Evolutionary conservation across 2,329 filamentous ascomycete species (phyloP), one percentile per base, ranked within the genome.

Genomic region (Leptosphaerulina australis): DNA sequence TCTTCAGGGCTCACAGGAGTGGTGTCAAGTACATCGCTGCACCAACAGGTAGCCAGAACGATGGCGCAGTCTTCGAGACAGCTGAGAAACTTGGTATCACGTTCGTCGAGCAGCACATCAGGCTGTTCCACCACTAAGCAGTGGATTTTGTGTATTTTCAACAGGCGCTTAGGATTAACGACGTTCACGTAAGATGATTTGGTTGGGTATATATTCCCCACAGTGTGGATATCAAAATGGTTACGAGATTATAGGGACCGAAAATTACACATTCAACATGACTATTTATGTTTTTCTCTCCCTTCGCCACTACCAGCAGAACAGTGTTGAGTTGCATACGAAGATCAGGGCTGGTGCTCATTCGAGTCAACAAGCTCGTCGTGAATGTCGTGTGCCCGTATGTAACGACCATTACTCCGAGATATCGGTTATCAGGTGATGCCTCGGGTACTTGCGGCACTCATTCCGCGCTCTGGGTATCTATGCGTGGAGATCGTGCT

Each of bases 11-110:
- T 41, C 86, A 85, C 56, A 84, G 91, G 66, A 96, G 91, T 17
- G 94, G 94, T 39, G 91, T 85, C 70, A 97, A 96, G 80, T 99
- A 96, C 79, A 90, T 97, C 67, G 93, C 94, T 45, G 93, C 93
- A 29, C 94, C 94, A 8, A 88, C 85, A 40, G 94, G 94, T 50
- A 96, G 88, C 74, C 90, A 94, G 75, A 94, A 94, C 71, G 90
- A 94, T 72, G 75, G 80, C 50, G 83, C 86, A 39, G 90, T 94
- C 35, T 90, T 96, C 64, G 87, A 91, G 72, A 95, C 92, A 9
- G 91, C 92, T 4, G 91, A 96, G 80, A 91, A 93, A 79, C 80
- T 96, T 58, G 89, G 88, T 46, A 96, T 97, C 66, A 91, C 88
- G 34, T 97, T 97, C 76, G 88, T 97, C 28, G 91, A 99, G 82